phyloP scores from a whole-genome alignment of 148 eudicot genomes.

The Silene uniflora region DNA sequence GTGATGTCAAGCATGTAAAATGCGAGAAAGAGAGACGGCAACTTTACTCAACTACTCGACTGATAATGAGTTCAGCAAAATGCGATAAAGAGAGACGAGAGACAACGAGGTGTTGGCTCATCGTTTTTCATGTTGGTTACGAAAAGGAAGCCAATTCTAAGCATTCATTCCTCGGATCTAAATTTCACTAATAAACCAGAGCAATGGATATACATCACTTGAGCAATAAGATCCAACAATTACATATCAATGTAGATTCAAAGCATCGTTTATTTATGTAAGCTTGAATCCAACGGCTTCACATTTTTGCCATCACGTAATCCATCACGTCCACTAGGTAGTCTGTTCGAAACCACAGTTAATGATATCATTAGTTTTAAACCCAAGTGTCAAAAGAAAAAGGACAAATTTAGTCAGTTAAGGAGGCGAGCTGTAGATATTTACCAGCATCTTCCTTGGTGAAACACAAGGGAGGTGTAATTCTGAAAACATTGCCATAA shows the following conservation, averaged over 20 bases:
- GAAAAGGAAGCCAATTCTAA: background rate
- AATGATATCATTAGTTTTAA: background rate
- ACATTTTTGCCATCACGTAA: conserved; percentile 40
- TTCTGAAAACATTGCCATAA: conserved; percentile 87
- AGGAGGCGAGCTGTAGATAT: background rate
- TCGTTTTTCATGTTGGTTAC: conserved; percentile 14
- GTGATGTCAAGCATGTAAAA: background rate
- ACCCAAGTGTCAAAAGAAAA: background rate
- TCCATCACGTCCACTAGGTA: conserved; percentile 44
- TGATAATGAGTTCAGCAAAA: background rate
- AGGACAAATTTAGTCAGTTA: background rate
- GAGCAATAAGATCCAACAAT: background rate
- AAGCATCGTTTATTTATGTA: conserved; percentile 9
- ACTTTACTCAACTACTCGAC: conserved; percentile 7
- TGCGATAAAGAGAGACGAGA: conserved; percentile 24
- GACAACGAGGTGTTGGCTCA: conserved; percentile 86
- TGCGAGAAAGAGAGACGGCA: background rate
- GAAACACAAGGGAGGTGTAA: conserved; percentile 97
- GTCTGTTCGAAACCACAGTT: conserved; percentile 21
- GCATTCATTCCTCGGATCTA: conserved; percentile 1
- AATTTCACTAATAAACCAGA: background rate
- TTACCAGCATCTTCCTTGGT: conserved; percentile 92
- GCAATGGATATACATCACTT: conserved; percentile 17
- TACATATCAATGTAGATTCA: background rate
- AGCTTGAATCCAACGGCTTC: conserved; percentile 10